Evolutionary conservation across 805 yeast species (phyloP).

Genomic region (Sugiyamaella chiloensis): DNA sequence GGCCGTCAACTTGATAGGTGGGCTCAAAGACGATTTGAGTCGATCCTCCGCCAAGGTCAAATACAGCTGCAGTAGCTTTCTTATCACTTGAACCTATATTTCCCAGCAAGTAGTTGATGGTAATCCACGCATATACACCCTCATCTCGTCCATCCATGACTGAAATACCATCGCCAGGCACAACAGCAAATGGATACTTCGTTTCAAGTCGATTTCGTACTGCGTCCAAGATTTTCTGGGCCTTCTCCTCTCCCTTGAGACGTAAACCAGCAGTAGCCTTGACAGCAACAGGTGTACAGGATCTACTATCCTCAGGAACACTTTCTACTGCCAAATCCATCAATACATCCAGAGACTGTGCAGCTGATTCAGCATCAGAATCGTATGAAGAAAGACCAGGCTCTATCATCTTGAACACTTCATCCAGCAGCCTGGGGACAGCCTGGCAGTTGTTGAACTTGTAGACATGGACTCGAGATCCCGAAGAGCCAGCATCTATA

Average conservation of each 20-base stretch:
- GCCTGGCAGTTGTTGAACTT: constrained; percentile 81
- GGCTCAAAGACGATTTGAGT: constrained; percentile 99
- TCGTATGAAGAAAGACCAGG: constrained; percentile 91
- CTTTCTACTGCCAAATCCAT: constrained; percentile 68
- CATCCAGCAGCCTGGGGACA: constrained; percentile 77
- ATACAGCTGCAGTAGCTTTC: constrained; percentile 90
- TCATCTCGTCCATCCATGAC: constrained; percentile 97
- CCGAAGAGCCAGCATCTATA: constrained; percentile 98
- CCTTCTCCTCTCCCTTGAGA: constrained; percentile 71
- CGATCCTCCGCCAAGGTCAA: constrained; percentile 97
- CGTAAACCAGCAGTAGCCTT: constrained; percentile 98
- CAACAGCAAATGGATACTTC: constrained; percentile 90
- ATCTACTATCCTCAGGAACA: constrained; percentile 69
- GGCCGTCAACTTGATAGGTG: constrained; percentile 44
- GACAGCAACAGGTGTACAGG: constrained; percentile 91
- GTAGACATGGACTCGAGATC: constrained; percentile 93
- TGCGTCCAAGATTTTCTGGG: constrained; percentile 66
- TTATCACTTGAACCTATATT: constrained; percentile 80
- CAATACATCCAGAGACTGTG: constrained; percentile 81
- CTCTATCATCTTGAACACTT: constrained; percentile 80
- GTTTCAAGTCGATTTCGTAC: constrained; percentile 72
- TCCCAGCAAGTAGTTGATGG: constrained; percentile 88
- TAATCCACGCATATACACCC: constrained; percentile 99
- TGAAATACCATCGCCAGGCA: constrained; percentile 77
- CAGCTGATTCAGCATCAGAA: constrained; percentile 79